A percentile compares a stretch with the other conserved stretches of the same genome.
phyloP scores from a whole-genome alignment of 495 filamentous ascomycete genomes.

The Aspergillus indologenus region DNA sequence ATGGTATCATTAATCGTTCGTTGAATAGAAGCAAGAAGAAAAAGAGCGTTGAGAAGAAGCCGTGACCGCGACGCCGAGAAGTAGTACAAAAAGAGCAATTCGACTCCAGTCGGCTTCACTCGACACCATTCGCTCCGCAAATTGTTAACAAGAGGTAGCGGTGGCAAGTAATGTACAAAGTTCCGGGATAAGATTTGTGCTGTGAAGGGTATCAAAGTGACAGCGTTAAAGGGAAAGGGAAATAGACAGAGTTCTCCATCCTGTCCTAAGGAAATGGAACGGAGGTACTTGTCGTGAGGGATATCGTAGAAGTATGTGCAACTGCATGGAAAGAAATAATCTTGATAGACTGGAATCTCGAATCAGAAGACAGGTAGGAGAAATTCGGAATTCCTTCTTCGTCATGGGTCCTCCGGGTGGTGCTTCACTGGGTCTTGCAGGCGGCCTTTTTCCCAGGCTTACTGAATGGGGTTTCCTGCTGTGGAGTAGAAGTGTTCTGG shows the following conservation, averaged over 20 bases:
- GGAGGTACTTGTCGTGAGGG: neutral
- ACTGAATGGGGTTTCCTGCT: neutral
- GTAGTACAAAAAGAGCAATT: neutral
- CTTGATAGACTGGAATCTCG: neutral
- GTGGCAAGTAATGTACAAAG: neutral
- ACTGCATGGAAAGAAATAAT: neutral
- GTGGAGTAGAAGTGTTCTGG: neutral
- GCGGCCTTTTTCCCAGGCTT: neutral
- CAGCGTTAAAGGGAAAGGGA: neutral
- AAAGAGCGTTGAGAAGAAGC: neutral
- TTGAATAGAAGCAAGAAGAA: neutral
- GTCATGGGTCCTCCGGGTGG: neutral
- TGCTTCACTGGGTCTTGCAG: constrained; percentile 6
- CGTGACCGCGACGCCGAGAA: neutral
- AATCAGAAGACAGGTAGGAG: neutral
- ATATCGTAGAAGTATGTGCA: neutral
- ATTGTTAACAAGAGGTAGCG: neutral
- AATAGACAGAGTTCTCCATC: neutral
- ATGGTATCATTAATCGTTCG: neutral
- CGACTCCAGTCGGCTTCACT: neutral
- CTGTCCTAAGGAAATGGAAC: neutral
- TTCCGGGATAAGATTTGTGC: neutral
- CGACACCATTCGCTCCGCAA: neutral
- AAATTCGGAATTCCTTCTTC: neutral
- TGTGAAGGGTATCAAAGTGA: neutral